Percentiles rank a stretch among this genome's conserved stretches.
Evolutionary conservation across 257 asterid species (phyloP).

Genomic region (Solanum lycopersicoides): DNA sequence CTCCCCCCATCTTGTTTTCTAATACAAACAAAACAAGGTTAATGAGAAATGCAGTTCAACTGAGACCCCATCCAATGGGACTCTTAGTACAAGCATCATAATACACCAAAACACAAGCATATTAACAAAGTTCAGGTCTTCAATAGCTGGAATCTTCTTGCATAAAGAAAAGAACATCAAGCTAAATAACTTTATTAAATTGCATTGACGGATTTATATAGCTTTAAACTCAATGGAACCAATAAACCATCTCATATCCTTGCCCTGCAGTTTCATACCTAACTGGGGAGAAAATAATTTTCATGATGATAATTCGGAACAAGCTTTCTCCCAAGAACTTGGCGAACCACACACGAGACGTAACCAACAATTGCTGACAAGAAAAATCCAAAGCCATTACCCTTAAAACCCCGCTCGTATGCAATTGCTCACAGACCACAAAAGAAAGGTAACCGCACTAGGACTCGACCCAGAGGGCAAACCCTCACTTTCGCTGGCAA

Average conservation of each 20-base stretch:
- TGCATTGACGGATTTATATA: background rate
- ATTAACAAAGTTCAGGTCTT: background rate
- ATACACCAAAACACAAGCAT: background rate
- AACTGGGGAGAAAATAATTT: background rate
- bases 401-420: background rate
- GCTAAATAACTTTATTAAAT: background rate
- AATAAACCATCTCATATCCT: background rate
- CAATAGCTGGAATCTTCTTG: background rate
- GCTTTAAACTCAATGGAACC: background rate
- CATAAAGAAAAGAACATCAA: background rate
- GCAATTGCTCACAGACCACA: background rate
- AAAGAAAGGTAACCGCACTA: background rate
- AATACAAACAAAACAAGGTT: background rate
- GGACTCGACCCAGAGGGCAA: background rate
- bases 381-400: background rate
- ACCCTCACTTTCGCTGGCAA: too few relatives aligned
- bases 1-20: conserved; percentile 42
- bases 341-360: background rate
- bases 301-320: background rate
- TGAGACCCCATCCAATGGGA: background rate
- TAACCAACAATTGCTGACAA: background rate
- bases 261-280: background rate
- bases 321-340: background rate
- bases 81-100: background rate
- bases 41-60: background rate